Percentiles rank a stretch among this genome's conserved stretches.
These are phyloP conservation scores for Skeletonema tropicum DNA, from an alignment of 108 stramenopile species.

Conservation along the genomic window DNA sequence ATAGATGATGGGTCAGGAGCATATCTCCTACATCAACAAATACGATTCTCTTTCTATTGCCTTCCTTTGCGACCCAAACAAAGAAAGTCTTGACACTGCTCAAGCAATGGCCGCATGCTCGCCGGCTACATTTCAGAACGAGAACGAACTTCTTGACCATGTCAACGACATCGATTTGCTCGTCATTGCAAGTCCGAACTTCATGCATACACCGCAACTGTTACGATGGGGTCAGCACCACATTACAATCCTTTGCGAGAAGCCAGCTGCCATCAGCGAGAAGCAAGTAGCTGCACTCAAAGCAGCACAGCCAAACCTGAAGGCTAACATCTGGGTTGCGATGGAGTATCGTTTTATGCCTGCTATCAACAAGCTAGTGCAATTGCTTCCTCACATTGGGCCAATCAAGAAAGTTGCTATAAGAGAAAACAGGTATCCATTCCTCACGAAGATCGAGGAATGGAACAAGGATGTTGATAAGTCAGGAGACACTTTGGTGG, in stretches of 20 bases:
- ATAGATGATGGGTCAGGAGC: conserved; percentile 67
- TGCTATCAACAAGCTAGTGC: conserved; percentile 73
- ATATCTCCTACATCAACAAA: conserved; percentile 79
- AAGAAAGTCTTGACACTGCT: conserved; percentile 46
- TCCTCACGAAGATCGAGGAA: conserved; percentile 76
- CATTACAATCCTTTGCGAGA: conserved; percentile 77
- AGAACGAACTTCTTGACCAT: conserved; percentile 62
- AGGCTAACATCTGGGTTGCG: conserved; percentile 81
- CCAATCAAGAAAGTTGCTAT: conserved; percentile 83
- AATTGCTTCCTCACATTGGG: conserved; percentile 69
- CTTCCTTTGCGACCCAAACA: conserved; percentile 80
- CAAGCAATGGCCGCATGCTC: conserved; percentile 25
- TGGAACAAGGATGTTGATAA: conserved; percentile 83
- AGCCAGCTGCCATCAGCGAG: conserved; percentile 79
- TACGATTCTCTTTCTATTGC: conserved; percentile 63
- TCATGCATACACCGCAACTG: conserved; percentile 73
- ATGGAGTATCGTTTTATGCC: conserved; percentile 92
- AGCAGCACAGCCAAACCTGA: conserved; percentile 42
- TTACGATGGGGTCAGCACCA: conserved; percentile 68
- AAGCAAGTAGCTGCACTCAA: conserved; percentile 64
- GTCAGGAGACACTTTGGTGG: conserved; percentile 82
- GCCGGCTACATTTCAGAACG: conserved; percentile 47
- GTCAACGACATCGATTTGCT: conserved; percentile 77
- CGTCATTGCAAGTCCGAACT: conserved; percentile 84
- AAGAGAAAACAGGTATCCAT: conserved; percentile 86